phyloP scores from a whole-genome alignment of 257 asterid species.

The Marsdenia floribunda region DNA sequence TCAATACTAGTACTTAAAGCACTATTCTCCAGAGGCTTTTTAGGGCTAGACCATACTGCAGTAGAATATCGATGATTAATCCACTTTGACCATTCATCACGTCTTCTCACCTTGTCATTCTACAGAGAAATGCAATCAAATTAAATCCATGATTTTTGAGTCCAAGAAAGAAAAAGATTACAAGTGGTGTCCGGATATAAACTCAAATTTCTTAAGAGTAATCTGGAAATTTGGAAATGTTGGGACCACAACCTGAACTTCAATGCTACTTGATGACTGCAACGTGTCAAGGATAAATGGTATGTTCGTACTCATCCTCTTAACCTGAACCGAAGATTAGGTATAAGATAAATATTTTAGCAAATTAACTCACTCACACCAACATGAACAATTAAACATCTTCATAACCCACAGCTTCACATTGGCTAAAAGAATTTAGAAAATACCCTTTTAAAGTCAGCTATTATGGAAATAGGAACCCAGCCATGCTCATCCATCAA shows the following conservation, averaged over 20 bases:
- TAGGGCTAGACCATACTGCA: slow-evolving; percentile 24
- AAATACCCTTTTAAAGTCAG: slow-evolving; percentile 74
- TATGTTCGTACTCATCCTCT: slow-evolving; percentile 59
- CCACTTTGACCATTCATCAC: slow-evolving; percentile 83
- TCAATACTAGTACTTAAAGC: slow-evolving; percentile 25
- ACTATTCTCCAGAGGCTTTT: slow-evolving; percentile 18
- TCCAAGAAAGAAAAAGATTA: neutral
- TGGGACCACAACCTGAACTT: slow-evolving; percentile 62
- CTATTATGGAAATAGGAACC: slow-evolving; percentile 69
- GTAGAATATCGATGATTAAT: slow-evolving; percentile 27
- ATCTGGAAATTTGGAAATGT: neutral
- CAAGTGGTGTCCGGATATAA: neutral
- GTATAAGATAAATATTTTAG: neutral
- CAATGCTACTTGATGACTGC: slow-evolving; percentile 69
- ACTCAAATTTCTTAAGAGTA: neutral
- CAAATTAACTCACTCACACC: neutral
- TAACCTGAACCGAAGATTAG: slow-evolving; percentile 49
- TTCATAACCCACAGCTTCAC: neutral
- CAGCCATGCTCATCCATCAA: slow-evolving; percentile 93
- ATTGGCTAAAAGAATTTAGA: slow-evolving; percentile 4
- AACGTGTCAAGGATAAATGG: slow-evolving; percentile 69
- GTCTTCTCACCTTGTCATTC: slow-evolving; percentile 86
- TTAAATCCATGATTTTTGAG: slow-evolving; percentile 13
- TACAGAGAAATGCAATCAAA: slow-evolving; percentile 26
- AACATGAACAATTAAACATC: neutral